Percentiles rank a stretch among this genome's conserved stretches.
These are phyloP conservation scores for Zymoseptoria tritici DNA, from an alignment of 2,329 filamentous ascomycete genomes.

Conservation along the genomic window DNA sequence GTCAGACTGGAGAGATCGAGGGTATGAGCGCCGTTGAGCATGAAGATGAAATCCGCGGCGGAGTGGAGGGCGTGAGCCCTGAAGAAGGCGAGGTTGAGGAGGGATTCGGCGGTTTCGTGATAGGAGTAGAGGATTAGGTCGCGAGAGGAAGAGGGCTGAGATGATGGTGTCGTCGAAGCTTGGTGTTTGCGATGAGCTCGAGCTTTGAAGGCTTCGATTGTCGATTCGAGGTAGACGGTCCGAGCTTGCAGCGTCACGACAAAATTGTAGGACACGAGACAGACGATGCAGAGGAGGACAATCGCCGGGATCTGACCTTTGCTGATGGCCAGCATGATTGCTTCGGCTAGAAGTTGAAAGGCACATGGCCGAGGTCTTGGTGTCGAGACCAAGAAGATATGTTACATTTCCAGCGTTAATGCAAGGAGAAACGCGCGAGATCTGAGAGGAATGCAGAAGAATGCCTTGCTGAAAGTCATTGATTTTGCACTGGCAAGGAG, in stretches of 20 bases:
- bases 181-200: slow-evolving; percentile 2
- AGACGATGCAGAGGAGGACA: neutral
- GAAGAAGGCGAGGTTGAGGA: slow-evolving; percentile 13
- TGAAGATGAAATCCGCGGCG: slow-evolving; percentile 16
- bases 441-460: neutral
- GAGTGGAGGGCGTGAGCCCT: slow-evolving; percentile 9
- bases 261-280: neutral
- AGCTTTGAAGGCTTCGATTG: neutral
- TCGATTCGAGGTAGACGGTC: neutral
- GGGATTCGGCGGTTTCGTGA: slow-evolving; percentile 7
- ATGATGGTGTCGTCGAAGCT: neutral
- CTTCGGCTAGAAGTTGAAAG: neutral
- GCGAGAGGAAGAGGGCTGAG: neutral
- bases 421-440: neutral
- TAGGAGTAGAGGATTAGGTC: slow-evolving; percentile 15
- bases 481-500: too few relatives aligned
- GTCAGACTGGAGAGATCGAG: neutral
- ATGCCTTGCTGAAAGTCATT: neutral
- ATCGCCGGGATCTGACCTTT: neutral
- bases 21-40: slow-evolving; percentile 13
- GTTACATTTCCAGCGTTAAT: neutral
- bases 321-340: neutral
- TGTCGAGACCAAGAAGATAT: neutral
- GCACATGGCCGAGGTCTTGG: neutral
- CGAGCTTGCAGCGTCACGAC: neutral